Evolutionary conservation across 192 early-diverging fungal genomes (phyloP).

Genomic region (Coemansia sp.): DNA sequence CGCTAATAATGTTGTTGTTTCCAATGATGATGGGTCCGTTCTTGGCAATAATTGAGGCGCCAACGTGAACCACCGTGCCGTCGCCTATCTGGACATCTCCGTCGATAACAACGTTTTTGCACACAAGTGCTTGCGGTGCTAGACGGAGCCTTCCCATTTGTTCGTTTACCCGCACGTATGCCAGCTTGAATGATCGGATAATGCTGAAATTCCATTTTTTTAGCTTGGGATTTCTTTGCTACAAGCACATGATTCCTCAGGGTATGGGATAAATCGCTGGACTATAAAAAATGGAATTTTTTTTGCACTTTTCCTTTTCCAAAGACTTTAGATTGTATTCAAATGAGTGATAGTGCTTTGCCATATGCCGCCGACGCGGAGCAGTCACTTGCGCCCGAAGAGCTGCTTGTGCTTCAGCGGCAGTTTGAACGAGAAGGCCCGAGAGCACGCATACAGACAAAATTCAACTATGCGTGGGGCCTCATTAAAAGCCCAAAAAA

Average conservation of each 20-base stretch:
- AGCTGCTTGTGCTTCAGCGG: constrained; percentile 60
- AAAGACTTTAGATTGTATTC: not conserved
- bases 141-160: constrained; percentile 42
- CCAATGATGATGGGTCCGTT: constrained; percentile 51
- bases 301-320: not conserved
- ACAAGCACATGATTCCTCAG: not conserved
- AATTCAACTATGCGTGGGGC: constrained; percentile 97
- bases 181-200: constrained; percentile 8
- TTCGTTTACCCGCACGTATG: constrained; percentile 2
- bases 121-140: constrained; percentile 45
- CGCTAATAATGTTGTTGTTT: constrained; percentile 49
- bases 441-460: constrained; percentile 77
- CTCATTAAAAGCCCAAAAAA: constrained; percentile 69
- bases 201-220: not conserved
- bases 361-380: constrained; percentile 52
- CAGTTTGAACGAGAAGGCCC: constrained; percentile 70
- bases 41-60: constrained; percentile 45
- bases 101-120: constrained; percentile 42
- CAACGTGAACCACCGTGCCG: constrained; percentile 48
- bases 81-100: constrained; percentile 48
- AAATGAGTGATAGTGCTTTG: constrained; percentile 26
- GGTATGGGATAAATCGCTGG: not conserved
- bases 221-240: not conserved
- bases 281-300: too few species aligned
- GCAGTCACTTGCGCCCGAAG: constrained; percentile 28